Evolutionary conservation across 331 rosid genomes (phyloP), one percentile per base, ranked within the genome.

Genomic region (Acacia pycnantha): DNA sequence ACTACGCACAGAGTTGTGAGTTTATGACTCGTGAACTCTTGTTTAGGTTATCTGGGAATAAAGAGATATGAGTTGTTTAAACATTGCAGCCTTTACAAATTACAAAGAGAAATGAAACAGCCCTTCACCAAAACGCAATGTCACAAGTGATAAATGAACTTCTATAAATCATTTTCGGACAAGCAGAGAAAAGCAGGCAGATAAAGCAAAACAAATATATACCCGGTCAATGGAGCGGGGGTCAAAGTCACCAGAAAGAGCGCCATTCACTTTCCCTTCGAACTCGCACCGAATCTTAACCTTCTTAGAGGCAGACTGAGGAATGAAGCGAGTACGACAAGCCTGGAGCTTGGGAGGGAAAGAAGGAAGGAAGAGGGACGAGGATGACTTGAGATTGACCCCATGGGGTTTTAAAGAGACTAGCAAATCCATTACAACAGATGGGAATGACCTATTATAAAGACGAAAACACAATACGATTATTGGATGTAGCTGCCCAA

Each of bases 161-260:
- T 11, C 69, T 2, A 8, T 2, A 29, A 29, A 64, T 27, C 11
- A 64, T 13, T 27, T 27, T 29, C 2, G 58, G 81, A 33, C 76
- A 54, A 68, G 66, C n/a, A 43, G 46, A 33, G 47, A 71, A 78
- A 85, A 61, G 65, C 31, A 80, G 59, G 41, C 26, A 37, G 40
- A 61, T 33, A 62, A 51, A 76, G 37, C 40, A 46, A 21, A 5
- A 26, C 35, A 24, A 10, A 70, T 0, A 22, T 12, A 73, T 88
- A 94, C 97, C 87, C 97, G 88, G 86, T 95, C 98, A 21, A 92
- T 26, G 84, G 88, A 95, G 77, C 91, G 98, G 22, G 92, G 81
- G 81, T 93, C 97, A 40, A 88, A 90, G 53, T 92, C 98, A 19
- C 90, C 88, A 56, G 95, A 89, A 61, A 88, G 88, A 82, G 93